Evolutionary conservation across 495 filamentous ascomycete species (phyloP), one percentile per base, ranked within the genome.

Genomic region (Trichoderma orchidacearum): DNA sequence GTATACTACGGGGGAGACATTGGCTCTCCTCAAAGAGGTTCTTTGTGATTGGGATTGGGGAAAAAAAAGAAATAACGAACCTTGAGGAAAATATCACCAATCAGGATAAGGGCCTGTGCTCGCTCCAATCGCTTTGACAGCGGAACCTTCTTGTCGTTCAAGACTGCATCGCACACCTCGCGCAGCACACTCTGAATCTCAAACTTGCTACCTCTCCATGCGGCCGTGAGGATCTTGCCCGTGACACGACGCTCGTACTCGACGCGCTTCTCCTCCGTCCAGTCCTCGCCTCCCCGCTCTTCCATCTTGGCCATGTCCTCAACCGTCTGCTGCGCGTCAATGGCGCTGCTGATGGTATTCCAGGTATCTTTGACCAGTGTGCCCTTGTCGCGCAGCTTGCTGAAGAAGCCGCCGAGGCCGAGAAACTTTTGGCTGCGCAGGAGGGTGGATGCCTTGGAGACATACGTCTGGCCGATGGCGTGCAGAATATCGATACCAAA

Each of bases 401-500:
- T 87, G 61, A 95, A 90, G 77, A 99, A 96, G 30, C 93, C 94
- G 31, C 85, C 86, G 61, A 99, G 90, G 56, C 94, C 94, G 51
- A 98, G 81, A 74, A 95, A 95, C 69, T 96, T 96, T 67, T 97
- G 93, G 6, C 85, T 89, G 70, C 95, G 95, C 54, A 99, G 74
- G 64, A 96, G 85, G 0, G 86, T 83, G 25, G 86, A 86, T 11
- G 85, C 87, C 71, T 96, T 97, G 59, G 83, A 82, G 18, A 92
- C 66, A 68, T 99, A 99, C 5, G 88, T 93, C 21, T 82, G 74
- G 25, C 94, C 92, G 61, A 99, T 90, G 21, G 93, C 90, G 68
- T 99, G 93, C 23, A 99, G 75, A 61, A 99, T 99, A 63, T 99
- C 93, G 32, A 99, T 72, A 34, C 93, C 93, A 66, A 99, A 99